Base-by-base conservation (phyloP, 768 basidiomycete species). In the Mrakia frigida region DNA sequence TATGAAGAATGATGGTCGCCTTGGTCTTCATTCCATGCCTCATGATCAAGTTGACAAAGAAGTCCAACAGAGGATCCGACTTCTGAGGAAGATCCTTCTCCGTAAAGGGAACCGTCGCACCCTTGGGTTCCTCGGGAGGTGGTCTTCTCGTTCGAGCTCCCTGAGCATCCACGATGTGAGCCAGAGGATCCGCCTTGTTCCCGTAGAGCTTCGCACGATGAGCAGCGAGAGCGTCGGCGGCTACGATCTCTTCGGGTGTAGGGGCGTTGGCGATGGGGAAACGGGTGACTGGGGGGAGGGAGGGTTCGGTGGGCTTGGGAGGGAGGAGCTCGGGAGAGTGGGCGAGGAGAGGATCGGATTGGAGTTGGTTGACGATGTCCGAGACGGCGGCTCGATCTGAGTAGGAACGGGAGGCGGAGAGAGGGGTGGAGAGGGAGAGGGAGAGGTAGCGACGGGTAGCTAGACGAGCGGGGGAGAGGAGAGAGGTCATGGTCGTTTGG, bases 21-120 rank as follows among this genome's bases (percentile, higher is more conserved):
- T 86, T 85, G 13, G 90, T 86, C 75, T 89, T 87, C 74, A 89
- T 86, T 43, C 93, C 93, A 81, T 90, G 83, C 52, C 81, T 81
- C 85, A 90, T 89, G 67, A 92, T 84, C 74, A 85, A 83, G 25
- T 88, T 88, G 3, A 91, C 85, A 71, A 93, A 82, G 80, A 89
- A 89, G 77, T 88, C 85, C 7, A 93, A 88, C 4, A 93, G 85
- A 0, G 92, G 92, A 82, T 92, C 91, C 4, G 28, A 2, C 53
- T 25, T 37, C 60, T 73, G 71, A 41, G 76, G 76, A 53, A 77
- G 23, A 1, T 7, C 25, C 13, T 13, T 43, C 0, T 9, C 2
- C 6, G 2, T 21, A 37, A 63, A 77, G 7, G 76, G 71, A 6
- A 56, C 43, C 11, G 76, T 77, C 21, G 74, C 52, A 9, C 18